Base-by-base conservation (phyloP, 495 filamentous ascomycete species). In the Aspergillus ostianus region DNA sequence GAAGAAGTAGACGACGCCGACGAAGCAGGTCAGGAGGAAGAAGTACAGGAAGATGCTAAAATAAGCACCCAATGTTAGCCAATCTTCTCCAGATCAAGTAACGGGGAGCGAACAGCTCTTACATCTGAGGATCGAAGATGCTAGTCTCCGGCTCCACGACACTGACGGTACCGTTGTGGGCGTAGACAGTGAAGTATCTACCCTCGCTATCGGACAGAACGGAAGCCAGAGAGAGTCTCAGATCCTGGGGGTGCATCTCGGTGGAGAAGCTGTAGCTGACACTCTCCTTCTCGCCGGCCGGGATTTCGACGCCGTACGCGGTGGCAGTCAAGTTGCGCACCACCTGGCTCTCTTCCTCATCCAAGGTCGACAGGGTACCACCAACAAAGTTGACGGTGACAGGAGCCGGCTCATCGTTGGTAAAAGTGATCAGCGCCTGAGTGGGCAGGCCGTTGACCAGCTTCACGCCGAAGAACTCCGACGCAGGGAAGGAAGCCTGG, bases 101-200 rank as follows among this genome's bases (percentile, higher is more conserved):
- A 49, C 15, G 18, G 21, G 18, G 3, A 8, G 45, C 47, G 56
- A 47, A 44, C 53, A 49, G 53, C 71, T 6, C 85, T 79, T 81
- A 97, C 93, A 96, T 93, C 71, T 97, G 93, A 55, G 94, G 94
- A 72, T 98, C 94, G 64, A 98, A 89, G 70, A 98, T 83, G 81
- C 88, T 93, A 60, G 87, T 91, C 60, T 96, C 92, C 2, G 92
- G 85, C 77, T 98, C 94, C 23, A 97, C 91, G 56, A 98, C 85
- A 75, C 81, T 88, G 60, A 97, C 92, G 32, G 90, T 89, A 70
- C 88, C 89, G 72, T 96, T 92, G 81, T 89, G 93, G 41, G 90
- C 89, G 66, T 85, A 82, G 27, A 96, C 71, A 56, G 90, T 90
- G 76, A 89, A 90, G 68, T 90, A 78, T 26, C 79, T 75, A 52